phyloP scores from a whole-genome alignment of 1,284 basidiomycete genomes.

The Ceratobasidium papillatum region DNA sequence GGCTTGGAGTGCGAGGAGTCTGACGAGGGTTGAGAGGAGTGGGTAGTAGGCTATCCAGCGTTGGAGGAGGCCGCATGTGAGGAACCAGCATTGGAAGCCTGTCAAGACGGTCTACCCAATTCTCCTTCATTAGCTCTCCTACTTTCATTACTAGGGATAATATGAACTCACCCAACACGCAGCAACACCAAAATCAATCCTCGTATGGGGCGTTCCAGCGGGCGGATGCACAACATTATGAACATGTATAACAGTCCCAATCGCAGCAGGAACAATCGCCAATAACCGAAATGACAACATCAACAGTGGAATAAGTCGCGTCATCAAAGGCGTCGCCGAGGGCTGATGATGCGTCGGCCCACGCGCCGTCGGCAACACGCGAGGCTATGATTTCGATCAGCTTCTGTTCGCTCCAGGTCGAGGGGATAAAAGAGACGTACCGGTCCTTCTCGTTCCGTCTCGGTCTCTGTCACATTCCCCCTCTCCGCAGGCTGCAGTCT shows the following conservation, averaged over 20 bases:
- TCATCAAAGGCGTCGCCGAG: slow-evolving; percentile 20
- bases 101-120: slow-evolving; percentile 70
- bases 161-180: slow-evolving; percentile 43
- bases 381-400: not conserved
- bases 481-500: slow-evolving; percentile 3
- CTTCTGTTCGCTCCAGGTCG: slow-evolving; percentile 6
- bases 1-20: slow-evolving; percentile 82
- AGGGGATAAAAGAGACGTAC: slow-evolving; percentile 21
- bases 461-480: slow-evolving; percentile 38
- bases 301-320: slow-evolving; percentile 33
- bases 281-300: slow-evolving; percentile 37
- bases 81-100: slow-evolving; percentile 78
- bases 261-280: slow-evolving; percentile 41
- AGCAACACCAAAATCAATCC: slow-evolving; percentile 42
- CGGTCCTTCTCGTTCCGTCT: slow-evolving; percentile 41
- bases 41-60: slow-evolving; percentile 86
- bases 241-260: slow-evolving; percentile 38
- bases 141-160: not conserved
- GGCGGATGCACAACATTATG: slow-evolving; percentile 37
- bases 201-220: slow-evolving; percentile 16
- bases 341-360: slow-evolving; percentile 35
- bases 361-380: slow-evolving; percentile 42
- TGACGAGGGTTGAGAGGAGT: slow-evolving; percentile 79
- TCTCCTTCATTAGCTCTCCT: not conserved
- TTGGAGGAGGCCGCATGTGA: slow-evolving; percentile 80